These are phyloP conservation scores for Cryomyces minteri DNA, from an alignment of 495 filamentous ascomycete species.

Conservation along the genomic window DNA sequence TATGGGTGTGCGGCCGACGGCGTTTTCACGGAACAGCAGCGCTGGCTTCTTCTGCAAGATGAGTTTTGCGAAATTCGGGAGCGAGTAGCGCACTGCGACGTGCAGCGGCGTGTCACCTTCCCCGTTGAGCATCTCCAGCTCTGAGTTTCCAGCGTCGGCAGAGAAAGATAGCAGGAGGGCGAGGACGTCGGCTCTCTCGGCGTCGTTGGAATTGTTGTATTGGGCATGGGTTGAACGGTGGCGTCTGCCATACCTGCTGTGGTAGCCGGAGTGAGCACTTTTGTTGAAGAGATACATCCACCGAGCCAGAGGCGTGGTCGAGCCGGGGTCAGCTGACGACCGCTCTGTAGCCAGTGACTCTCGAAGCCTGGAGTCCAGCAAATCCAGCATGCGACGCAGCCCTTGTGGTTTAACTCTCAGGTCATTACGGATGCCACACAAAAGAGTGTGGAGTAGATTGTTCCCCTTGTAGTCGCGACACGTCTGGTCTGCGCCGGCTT, in stretches of 20 bases:
- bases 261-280: not conserved
- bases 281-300: slow-evolving; percentile 15
- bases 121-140: slow-evolving; percentile 43
- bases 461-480: slow-evolving; percentile 29
- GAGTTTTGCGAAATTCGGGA: slow-evolving; percentile 20
- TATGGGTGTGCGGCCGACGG: slow-evolving; percentile 46
- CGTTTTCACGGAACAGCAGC: slow-evolving; percentile 47
- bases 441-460: slow-evolving; percentile 41
- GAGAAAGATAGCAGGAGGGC: slow-evolving; percentile 27
- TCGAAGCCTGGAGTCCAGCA: slow-evolving; percentile 32
- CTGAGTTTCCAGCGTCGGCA: slow-evolving; percentile 21
- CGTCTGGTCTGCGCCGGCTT: slow-evolving; percentile 45
- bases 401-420: slow-evolving; percentile 1
- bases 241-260: no score
- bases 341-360: slow-evolving; percentile 28
- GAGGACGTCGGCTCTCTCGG: slow-evolving; percentile 9
- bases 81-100: slow-evolving; percentile 24
- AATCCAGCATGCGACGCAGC: slow-evolving; percentile 26
- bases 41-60: slow-evolving; percentile 36
- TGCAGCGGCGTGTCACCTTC: slow-evolving; percentile 51
- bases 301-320: slow-evolving; percentile 29
- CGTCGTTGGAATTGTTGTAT: not conserved
- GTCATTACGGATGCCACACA: slow-evolving; percentile 14
- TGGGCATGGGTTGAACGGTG: not conserved
- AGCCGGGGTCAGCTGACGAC: slow-evolving; percentile 20